Conservation (phyloP, 192 early-diverging fungal genomes). For the Coemansia sp. region DNA sequence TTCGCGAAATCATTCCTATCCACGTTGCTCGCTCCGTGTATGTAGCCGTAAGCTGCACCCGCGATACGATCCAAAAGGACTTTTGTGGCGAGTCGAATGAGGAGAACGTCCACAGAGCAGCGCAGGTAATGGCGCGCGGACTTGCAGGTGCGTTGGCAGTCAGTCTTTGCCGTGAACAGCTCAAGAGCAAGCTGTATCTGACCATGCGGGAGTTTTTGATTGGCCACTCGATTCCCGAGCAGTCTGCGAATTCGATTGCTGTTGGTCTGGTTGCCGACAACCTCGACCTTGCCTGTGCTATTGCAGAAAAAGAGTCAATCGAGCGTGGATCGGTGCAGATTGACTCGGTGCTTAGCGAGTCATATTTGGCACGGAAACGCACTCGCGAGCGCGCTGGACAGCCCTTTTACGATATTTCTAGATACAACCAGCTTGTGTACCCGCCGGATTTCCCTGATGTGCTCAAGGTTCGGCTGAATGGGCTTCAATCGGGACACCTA, state of each 20-base stretch:
- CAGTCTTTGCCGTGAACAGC: conserved; percentile 91
- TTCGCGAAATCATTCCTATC: conserved; percentile 86
- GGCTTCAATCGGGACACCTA: conserved; percentile 74
- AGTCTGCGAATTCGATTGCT: conserved; percentile 77
- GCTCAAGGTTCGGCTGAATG: conserved; percentile 81
- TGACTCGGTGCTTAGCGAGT: conserved; percentile 73
- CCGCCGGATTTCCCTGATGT: conserved; percentile 84
- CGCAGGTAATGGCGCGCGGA: conserved; percentile 94
- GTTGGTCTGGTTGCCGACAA: conserved; percentile 88
- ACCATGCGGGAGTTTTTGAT: conserved; percentile 53
- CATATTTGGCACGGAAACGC: conserved; percentile 77
- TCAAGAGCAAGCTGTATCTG: conserved; percentile 76
- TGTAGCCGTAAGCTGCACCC: conserved; percentile 89
- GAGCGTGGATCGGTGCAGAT: conserved; percentile 96
- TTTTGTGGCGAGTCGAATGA: conserved; percentile 95
- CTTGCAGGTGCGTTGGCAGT: conserved; percentile 85
- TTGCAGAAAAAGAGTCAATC: conserved; percentile 94
- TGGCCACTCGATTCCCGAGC: conserved; percentile 43
- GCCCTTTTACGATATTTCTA: conserved; percentile 87
- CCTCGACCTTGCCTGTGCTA: conserved; percentile 88
- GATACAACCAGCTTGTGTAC: conserved; percentile 76
- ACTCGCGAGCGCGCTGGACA: conserved; percentile 88
- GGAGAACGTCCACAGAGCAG: conserved; percentile 89
- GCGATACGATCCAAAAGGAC: conserved; percentile 93
- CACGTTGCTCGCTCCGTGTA: conserved; percentile 92